Percentiles rank a stretch among this genome's conserved stretches.
Evolutionary conservation across 192 early-diverging fungal species (phyloP).

Genomic region (Helicostylum pulchrum): DNA sequence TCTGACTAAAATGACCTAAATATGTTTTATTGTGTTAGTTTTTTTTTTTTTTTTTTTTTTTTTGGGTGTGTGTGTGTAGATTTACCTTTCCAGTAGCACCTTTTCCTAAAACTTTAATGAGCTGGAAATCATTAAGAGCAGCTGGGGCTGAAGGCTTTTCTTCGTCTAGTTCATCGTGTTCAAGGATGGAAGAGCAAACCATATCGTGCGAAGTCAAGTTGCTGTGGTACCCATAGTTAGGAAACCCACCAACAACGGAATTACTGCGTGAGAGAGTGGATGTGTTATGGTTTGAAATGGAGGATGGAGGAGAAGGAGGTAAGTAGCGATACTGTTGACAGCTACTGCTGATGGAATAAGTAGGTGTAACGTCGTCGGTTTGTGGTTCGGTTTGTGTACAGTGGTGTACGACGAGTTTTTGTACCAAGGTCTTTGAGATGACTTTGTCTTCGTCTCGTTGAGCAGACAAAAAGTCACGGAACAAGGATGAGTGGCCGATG

Average conservation of each 20-base stretch:
- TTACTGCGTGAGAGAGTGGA: background rate
- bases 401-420: constrained; percentile 1
- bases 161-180: background rate
- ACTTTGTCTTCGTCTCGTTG: constrained; percentile 48
- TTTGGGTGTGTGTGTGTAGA: background rate
- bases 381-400: background rate
- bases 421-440: constrained; percentile 35
- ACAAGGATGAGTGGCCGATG: constrained; percentile 37
- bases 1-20: constrained; percentile 48
- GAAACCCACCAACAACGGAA: background rate
- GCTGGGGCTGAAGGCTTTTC: background rate
- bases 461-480: constrained; percentile 48
- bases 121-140: constrained; percentile 39
- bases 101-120: constrained; percentile 56
- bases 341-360: background rate
- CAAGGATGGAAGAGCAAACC: background rate
- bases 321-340: background rate
- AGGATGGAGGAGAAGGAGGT: background rate
- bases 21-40: background rate
- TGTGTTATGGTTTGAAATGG: background rate
- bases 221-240: background rate
- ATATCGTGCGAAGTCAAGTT: constrained; percentile 3
- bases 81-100: constrained; percentile 61
- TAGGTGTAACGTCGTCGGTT: background rate
- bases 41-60: constrained; percentile 1